These are phyloP conservation scores for Penium margaritaceum DNA, from an alignment of 139 green algal species.

Conservation along the genomic window DNA sequence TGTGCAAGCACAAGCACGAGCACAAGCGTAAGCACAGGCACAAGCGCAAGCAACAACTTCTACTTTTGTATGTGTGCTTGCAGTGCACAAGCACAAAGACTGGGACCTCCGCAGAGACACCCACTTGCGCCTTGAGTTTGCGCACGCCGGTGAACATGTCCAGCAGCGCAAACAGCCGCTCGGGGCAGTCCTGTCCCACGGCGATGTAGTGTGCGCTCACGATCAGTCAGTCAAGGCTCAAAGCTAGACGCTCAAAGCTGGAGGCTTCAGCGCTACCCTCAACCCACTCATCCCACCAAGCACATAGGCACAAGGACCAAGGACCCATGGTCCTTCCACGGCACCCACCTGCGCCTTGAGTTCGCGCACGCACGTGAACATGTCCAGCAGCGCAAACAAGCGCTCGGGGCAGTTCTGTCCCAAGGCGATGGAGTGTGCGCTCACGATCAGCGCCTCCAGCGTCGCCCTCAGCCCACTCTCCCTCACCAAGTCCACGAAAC, in stretches of 20 bases:
- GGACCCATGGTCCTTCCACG: too few relatives aligned
- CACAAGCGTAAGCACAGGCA: too few relatives aligned
- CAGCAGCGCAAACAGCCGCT: conserved; percentile 23
- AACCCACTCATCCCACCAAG: background rate
- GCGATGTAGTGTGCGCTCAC: background rate
- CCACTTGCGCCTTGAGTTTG: background rate
- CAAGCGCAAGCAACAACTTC: too few relatives aligned
- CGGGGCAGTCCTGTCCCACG: conserved; percentile 1
- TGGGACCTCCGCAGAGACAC: too few relatives aligned
- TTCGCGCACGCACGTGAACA: conserved; percentile 9
- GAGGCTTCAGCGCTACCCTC: background rate
- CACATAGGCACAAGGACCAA: too few relatives aligned
- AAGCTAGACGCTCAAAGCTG: too few relatives aligned
- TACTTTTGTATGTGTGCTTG: too few relatives aligned
- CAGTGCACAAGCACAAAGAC: too few relatives aligned
- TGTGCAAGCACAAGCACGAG: too few relatives aligned
- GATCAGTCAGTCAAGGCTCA: too few relatives aligned
- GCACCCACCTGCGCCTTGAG: background rate
- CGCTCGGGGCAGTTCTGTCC: conserved; percentile 12
- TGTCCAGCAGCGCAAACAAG: conserved; percentile 26
- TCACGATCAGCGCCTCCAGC: conserved; percentile 5
- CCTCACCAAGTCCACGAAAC: too few relatives aligned
- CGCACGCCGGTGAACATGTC: conserved; percentile 17
- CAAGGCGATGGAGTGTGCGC: background rate
- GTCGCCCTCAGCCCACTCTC: background rate